Base-by-base conservation (phyloP, 2,329 filamentous ascomycete genomes). In the Coleophoma cylindrospora region DNA sequence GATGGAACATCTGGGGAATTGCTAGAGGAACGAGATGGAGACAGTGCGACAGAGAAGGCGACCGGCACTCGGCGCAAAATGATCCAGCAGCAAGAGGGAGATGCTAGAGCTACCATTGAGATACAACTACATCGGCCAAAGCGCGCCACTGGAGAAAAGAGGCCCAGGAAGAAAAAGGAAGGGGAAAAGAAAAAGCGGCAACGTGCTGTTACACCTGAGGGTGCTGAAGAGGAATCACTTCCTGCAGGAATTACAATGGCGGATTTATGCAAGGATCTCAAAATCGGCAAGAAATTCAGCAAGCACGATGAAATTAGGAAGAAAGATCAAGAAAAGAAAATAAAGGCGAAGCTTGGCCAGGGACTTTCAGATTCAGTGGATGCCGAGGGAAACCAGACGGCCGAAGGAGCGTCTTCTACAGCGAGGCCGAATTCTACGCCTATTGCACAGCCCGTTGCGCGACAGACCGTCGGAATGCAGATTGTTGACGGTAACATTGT, bases 401-500 rank as follows among this genome's bases (percentile, higher is more conserved):
- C 10, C n/a, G 27, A 33, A 13, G 27, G 27, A 21, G 41, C 19
- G 32, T 21, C 19, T 32, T 22, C n/a, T 27, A 33, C 27, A 15
- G 10, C 41, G 12, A 11, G 21, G 2, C 21, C 15, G 21, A 27
- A 15, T 4, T 12, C 22, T n/a, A 21, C 22, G 27, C 15, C 13
- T 27, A 12, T 21, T 13, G 22, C 21, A 2, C 40, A 43, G 19
- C 19, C 40, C 4, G 27, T 27, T 27, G 19, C n/a, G 12, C n/a
- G 21, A 17, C 12, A 17, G 21, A 43, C n/a, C 19, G 27, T 44
- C n/a, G 21, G 40, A 21, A 80, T 85, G 65, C 78, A 81, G 51
- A 74, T 88, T 43, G 79, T 88, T 45, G 81, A 90, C 65, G 88
- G 88, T 8, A 75, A 86, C 58, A 85, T 92, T 59, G 79, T 89